A percentile compares a stretch with the other conserved stretches of the same genome.
phyloP scores from a whole-genome alignment of 805 yeast genomes.

The Hanseniaspora osmophila region DNA sequence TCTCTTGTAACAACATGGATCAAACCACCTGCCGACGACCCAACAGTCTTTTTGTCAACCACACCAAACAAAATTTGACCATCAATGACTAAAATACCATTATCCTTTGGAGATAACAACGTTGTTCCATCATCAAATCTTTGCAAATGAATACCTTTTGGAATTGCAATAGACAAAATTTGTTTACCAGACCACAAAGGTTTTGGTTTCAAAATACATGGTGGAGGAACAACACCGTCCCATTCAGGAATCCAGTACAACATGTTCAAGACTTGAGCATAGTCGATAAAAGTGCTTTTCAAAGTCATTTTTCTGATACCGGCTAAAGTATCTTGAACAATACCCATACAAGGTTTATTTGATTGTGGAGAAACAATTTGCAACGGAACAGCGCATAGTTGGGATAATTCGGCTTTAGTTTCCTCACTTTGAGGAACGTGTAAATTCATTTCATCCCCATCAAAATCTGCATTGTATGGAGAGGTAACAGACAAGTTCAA shows the following conservation, averaged over 20 bases:
- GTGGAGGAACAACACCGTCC: conserved; percentile 96
- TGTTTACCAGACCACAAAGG: conserved; percentile 98
- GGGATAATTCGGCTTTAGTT: conserved; percentile 89
- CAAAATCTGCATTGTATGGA: conserved; percentile 99
- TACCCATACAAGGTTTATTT: conserved; percentile 98
- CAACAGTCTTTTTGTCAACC: conserved; percentile 94
- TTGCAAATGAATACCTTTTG: conserved; percentile 88
- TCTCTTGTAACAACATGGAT: conserved; percentile 96
- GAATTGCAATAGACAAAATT: conserved; percentile 80
- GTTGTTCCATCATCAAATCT: conserved; percentile 86
- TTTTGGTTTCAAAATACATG: conserved; percentile 85
- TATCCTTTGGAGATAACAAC: conserved; percentile 72
- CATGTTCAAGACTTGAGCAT: conserved; percentile 91
- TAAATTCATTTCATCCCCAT: conserved; percentile 99
- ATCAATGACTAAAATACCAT: conserved; percentile 88
- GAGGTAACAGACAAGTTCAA: conserved; percentile 92
- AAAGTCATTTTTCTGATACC: conserved; percentile 93
- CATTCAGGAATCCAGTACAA: conserved; percentile 96
- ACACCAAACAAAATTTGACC: conserved; percentile 97
- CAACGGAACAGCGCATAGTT: conserved; percentile 91
- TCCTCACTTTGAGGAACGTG: conserved; percentile 98
- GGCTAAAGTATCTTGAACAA: conserved; percentile 96
- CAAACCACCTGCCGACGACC: conserved; percentile 96
- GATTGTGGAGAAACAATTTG: conserved; percentile 98
- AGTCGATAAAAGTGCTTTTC: conserved; percentile 77